A percentile compares a stretch with the other conserved stretches of the same genome.
These are phyloP conservation scores for Emmonsiellopsis sp. DNA, from an alignment of 2,329 filamentous ascomycete genomes.

Conservation along the genomic window DNA sequence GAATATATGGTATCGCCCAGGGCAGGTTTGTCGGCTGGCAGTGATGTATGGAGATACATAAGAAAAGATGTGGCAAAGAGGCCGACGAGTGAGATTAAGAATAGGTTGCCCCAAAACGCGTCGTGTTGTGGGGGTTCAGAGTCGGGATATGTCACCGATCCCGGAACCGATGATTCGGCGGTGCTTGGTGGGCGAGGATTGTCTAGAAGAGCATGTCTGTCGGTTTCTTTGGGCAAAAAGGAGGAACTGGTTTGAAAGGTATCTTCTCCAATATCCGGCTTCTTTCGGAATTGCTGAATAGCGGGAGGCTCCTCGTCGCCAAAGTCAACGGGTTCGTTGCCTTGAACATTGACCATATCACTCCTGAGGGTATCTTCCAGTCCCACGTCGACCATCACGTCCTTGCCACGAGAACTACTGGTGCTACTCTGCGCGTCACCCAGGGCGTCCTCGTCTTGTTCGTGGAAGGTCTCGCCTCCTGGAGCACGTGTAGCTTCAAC, in stretches of 20 bases:
- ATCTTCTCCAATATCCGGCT: conserved; percentile 28
- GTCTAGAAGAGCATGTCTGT: conserved; percentile 39
- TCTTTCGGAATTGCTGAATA: conserved; percentile 46
- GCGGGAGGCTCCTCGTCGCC: conserved; percentile 42
- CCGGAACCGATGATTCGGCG: conserved; percentile 45
- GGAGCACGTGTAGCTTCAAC: conserved; percentile 11
- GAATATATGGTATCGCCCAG: conserved; percentile 93
- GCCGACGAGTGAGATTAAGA: conserved; percentile 71
- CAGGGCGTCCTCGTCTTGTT: conserved; percentile 28
- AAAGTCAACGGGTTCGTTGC: conserved; percentile 31
- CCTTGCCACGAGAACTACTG: conserved; percentile 49
- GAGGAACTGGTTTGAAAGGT: conserved; percentile 28
- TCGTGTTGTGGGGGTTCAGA: conserved; percentile 73
- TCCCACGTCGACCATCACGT: conserved; percentile 72
- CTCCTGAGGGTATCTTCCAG: conserved; percentile 56
- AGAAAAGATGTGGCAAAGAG: conserved; percentile 83
- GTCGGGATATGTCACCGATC: conserved; percentile 48
- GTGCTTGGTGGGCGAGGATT: conserved; percentile 40
- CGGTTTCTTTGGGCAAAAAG: conserved; percentile 42
- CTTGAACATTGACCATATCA: conserved; percentile 35
- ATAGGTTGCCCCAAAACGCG: conserved; percentile 83
- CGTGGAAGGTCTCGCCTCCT: conserved; percentile 28
- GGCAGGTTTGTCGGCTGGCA: conserved; percentile 51
- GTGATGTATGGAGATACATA: conserved; percentile 78
- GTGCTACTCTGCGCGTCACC: conserved; percentile 20